Conservation (phyloP, 2,329 filamentous ascomycete species). For the Aotearoamyces nothofagi region DNA sequence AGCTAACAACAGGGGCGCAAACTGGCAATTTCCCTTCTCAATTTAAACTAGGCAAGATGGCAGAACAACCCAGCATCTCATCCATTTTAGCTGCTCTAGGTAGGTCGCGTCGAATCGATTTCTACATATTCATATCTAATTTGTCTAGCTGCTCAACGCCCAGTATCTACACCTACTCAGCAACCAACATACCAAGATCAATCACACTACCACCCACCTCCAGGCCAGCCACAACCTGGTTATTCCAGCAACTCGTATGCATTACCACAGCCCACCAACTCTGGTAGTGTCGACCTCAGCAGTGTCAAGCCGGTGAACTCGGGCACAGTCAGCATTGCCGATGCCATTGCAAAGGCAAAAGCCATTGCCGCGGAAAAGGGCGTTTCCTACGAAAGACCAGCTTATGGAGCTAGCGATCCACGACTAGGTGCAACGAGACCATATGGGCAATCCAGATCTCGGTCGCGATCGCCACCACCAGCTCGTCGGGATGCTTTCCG, state of each 20-base stretch:
- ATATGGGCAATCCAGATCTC: conserved; percentile 46
- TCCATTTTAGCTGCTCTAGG: conserved; percentile 29
- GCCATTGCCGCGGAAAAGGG: conserved; percentile 71
- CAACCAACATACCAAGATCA: conserved; percentile 21
- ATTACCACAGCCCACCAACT: conserved; percentile 42
- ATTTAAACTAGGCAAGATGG: too few species aligned
- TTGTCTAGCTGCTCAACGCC: conserved; percentile 5
- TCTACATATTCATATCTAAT: not conserved
- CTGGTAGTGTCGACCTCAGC: conserved; percentile 68
- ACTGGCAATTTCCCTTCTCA: too few species aligned
- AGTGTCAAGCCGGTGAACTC: conserved; percentile 65
- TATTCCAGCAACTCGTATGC: conserved; percentile 23
- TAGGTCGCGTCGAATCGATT: conserved; percentile 10
- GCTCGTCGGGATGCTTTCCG: conserved; percentile 53
- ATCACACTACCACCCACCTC: conserved; percentile 28
- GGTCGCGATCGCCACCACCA: conserved; percentile 62
- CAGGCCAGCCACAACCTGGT: conserved; percentile 23
- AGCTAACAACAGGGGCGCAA: too few species aligned
- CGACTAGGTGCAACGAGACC: conserved; percentile 35
- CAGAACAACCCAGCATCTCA: conserved; percentile 26
- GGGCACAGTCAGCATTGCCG: conserved; percentile 69
- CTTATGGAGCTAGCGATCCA: conserved; percentile 24
- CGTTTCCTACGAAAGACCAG: conserved; percentile 41
- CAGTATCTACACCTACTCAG: conserved; percentile 19
- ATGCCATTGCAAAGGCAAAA: conserved; percentile 73